Conservation (phyloP, 2,329 filamentous ascomycete genomes). For the Talaromyces sp. region DNA sequence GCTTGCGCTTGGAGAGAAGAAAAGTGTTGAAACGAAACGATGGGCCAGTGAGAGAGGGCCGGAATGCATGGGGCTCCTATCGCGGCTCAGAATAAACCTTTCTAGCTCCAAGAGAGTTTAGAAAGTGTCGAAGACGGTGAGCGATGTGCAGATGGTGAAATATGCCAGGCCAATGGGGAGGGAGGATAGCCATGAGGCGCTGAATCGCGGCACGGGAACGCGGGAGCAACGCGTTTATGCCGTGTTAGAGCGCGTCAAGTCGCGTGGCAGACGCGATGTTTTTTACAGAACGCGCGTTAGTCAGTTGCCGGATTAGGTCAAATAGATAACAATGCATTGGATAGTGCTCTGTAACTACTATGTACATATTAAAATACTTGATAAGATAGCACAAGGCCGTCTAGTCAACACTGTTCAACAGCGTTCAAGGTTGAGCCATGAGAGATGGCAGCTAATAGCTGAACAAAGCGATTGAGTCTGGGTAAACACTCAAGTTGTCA, state of each 20-base stretch:
- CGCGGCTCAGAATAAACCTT: background rate
- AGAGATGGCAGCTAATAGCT: background rate
- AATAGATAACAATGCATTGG: background rate
- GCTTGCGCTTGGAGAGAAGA: background rate
- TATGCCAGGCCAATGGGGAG: background rate
- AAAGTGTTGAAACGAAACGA: background rate
- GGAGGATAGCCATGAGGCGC: background rate
- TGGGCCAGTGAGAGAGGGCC: background rate
- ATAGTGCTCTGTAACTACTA: background rate
- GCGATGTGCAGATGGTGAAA: background rate
- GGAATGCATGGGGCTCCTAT: background rate
- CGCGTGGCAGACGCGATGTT: background rate
- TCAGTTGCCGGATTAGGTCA: too few species aligned
- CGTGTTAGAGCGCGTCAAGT: background rate
- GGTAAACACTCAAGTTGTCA: conserved; percentile 49
- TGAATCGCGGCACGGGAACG: background rate
- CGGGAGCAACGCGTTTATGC: background rate
- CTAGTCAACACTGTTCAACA: background rate
- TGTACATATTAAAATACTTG: background rate
- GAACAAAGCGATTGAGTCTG: conserved; percentile 45
- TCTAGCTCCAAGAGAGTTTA: too few species aligned
- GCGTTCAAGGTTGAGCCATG: background rate
- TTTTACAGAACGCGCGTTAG: background rate
- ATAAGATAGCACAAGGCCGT: background rate
- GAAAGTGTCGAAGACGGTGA: background rate